Evolutionary conservation across 345 rosid genomes (phyloP).

Genomic region (Arabidopsis suecica): DNA sequence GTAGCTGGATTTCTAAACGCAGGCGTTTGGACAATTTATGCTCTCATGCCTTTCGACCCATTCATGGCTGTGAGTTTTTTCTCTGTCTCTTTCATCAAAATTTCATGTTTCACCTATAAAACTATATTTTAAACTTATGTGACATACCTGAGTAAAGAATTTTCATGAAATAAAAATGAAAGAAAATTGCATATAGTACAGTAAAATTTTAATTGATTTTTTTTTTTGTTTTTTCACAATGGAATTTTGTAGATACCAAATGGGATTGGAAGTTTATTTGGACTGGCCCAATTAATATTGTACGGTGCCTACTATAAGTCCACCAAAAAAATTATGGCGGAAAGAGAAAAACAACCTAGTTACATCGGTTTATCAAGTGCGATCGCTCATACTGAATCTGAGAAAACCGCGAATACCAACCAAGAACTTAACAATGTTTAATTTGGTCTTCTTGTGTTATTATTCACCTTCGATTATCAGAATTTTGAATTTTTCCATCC

Average conservation of each 20-base stretch:
- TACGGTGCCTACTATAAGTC: slow-evolving; percentile 71
- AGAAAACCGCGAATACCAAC: not conserved
- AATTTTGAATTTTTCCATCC: not conserved
- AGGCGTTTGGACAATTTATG: slow-evolving; percentile 69
- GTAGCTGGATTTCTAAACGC: slow-evolving; percentile 74
- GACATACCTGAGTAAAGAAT: not conserved
- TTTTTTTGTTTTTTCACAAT: not conserved
- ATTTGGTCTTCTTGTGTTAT: not conserved
- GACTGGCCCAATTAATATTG: slow-evolving; percentile 61
- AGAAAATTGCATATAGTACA: not conserved
- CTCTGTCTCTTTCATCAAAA: not conserved
- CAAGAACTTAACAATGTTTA: slow-evolving; percentile 10
- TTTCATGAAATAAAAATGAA: not conserved
- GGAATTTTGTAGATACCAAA: slow-evolving; percentile 62
- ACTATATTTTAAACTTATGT: not conserved
- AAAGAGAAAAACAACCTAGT: slow-evolving; percentile 35
- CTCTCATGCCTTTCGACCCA: slow-evolving; percentile 71
- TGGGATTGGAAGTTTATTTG: slow-evolving; percentile 67
- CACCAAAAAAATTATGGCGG: slow-evolving; percentile 57
- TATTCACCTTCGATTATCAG: slow-evolving; percentile 8
- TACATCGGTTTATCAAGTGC: slow-evolving; percentile 48
- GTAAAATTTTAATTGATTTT: not conserved
- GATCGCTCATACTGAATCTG: slow-evolving; percentile 29
- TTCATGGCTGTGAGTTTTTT: slow-evolving; percentile 62
- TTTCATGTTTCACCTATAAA: slow-evolving; percentile 20